Conservation (phyloP, 108 stramenopile genomes). For the Cyclostephanos tholiformis region DNA sequence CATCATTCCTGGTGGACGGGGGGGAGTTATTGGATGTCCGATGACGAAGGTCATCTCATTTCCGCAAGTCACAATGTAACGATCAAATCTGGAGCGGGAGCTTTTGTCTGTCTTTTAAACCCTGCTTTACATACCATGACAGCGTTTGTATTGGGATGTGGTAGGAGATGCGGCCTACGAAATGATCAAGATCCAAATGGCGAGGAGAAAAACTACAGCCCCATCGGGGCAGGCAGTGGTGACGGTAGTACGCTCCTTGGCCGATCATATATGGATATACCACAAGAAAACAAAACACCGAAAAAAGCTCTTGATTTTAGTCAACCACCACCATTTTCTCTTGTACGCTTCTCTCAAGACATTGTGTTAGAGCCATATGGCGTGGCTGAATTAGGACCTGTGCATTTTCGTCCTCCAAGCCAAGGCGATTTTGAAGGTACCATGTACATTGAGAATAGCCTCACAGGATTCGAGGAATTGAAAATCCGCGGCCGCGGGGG, state of each 20-base stretch:
- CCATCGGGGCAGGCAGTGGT: slow-evolving; percentile 77
- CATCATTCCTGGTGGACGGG: slow-evolving; percentile 70
- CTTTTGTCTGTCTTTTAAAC: slow-evolving; percentile 63
- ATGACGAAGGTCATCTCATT: slow-evolving; percentile 64
- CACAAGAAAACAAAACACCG: slow-evolving; percentile 37
- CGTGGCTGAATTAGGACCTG: slow-evolving; percentile 71
- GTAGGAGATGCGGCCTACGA: slow-evolving; percentile 64
- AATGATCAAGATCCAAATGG: slow-evolving; percentile 40
- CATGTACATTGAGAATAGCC: slow-evolving; percentile 77
- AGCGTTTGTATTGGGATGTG: slow-evolving; percentile 74
- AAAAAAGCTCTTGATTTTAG: slow-evolving; percentile 20
- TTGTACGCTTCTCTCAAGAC: slow-evolving; percentile 66
- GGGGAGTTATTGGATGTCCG: slow-evolving; percentile 65
- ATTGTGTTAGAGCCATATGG: slow-evolving; percentile 74
- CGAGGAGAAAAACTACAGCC: slow-evolving; percentile 48
- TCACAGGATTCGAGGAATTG: slow-evolving; percentile 81
- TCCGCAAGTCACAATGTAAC: slow-evolving; percentile 77
- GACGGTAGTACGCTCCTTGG: slow-evolving; percentile 57
- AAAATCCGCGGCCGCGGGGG: slow-evolving; percentile 58
- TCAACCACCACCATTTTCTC: slow-evolving; percentile 69
- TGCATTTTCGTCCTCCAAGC: slow-evolving; percentile 79
- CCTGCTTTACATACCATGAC: slow-evolving; percentile 69
- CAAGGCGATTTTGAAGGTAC: slow-evolving; percentile 58
- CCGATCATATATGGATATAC: slow-evolving; percentile 14
- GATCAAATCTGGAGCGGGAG: slow-evolving; percentile 63